Base-by-base conservation (phyloP, 1,139 yeast genomes). In the Diutina mesorugosa region DNA sequence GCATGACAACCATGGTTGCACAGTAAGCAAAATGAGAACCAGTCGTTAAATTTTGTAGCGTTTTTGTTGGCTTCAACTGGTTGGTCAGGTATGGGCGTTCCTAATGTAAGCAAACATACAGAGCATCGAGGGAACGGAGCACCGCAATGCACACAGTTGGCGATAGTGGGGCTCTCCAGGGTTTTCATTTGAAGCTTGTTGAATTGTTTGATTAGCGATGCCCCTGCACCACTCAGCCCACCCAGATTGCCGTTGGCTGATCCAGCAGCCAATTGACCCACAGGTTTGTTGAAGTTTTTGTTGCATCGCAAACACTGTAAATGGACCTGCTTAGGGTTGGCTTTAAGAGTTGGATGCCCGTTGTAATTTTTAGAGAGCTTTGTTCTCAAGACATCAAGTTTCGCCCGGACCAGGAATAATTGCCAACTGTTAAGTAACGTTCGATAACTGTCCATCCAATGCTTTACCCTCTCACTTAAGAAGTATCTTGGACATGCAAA, bases 1-100 rank as follows among this genome's bases (percentile, higher is more conserved):
- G 96, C 91, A 71, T 93, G 99, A 78, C 86, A 84, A 1, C 97
- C 97, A 65, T 93, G 98, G 66, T 87, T 89, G 67, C 98, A 93
- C 32, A 85, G 82, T 61, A 93, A 72, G 66, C 99, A 93, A 69
- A 90, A 90, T 61, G 95, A 88, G 62, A 93, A 90, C 96, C 96
- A 60, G 45, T 58, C 59, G 54, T 58, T 58, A 53, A 61, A 61
- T 29, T 56, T 55, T 14, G 51, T 57, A 7, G 46, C 55, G 16
- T 52, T 57, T 9, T 45, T 32, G 84, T 61, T 84, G 83, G 59
- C 78, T 69, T 66, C 82, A 79, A 58, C 72, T 72, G 52, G 71
- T 70, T 56, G 70, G 76, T 53, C 69, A 3, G 87, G 84, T 16
- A 84, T 69, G 1, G 90, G 84, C 0, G 88, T 81, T 0, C 98